Evolutionary conservation across 768 basidiomycete species (phyloP), one percentile per base, ranked within the genome.

Genomic region (Mycena pura): DNA sequence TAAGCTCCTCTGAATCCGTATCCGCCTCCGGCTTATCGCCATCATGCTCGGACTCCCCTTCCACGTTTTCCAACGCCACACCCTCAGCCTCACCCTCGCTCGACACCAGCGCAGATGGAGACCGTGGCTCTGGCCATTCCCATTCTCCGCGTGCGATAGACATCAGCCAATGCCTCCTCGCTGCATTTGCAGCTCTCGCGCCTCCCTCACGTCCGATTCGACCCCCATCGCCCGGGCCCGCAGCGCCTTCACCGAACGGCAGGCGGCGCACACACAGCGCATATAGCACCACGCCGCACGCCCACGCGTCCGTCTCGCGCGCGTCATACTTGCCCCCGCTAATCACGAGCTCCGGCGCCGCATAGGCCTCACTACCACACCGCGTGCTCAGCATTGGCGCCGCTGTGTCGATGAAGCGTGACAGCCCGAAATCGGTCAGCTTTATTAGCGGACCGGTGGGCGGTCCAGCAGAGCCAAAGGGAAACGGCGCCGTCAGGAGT

Each of bases 351-450:
- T 92, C 90, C 0, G 90, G 90, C 8, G 93, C 92, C 6, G 93
- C 92, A 74, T 95, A 95, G 0, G 89, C 90, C 71, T 96, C 93
- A 27, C 88, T 90, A 6, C 94, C 93, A 73, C 94, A 96, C 1
- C 93, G 84, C 11, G 93, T 95, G 17, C 82, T 81, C 11, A 95
- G 78, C 15, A 87, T 75, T 1, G 89, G 89, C 1, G 78, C 68
- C 5, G 81, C 74, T 14, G 87, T 82, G 67, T 91, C 85, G 65
- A 95, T 87, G 74, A 93, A 93, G 25, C 93, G 83, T 15, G 92
- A 87, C n/a, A 96, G 84, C 7, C 94, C 93, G 69, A 95, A 96
- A 71, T 96, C 94, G 40, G 91, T 90, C 9, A 95, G 80, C 70
- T 94, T 93, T 74, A 95, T 79, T 6, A 95, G 80, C 1, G 91